Percentiles rank a stretch among this genome's conserved stretches.
Conservation (phyloP, 176 grass and related monocot genomes). For the Panicum miliaceum region DNA sequence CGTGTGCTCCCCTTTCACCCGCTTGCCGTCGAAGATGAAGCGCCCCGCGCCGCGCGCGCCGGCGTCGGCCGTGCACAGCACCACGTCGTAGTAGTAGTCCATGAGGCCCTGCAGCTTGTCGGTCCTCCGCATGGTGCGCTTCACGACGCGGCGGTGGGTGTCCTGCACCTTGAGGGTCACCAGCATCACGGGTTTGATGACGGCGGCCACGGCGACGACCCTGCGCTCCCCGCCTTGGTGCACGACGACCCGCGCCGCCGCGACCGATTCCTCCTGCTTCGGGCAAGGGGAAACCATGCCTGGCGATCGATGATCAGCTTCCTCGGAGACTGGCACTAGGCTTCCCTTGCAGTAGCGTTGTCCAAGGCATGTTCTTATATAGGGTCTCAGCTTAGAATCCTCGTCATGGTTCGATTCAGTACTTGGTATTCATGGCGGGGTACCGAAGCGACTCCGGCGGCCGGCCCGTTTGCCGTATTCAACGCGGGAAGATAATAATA, state of each 20-base stretch:
- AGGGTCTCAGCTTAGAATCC: neutral
- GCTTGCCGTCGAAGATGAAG: constrained; percentile 24
- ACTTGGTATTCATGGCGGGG: neutral
- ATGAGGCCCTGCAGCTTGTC: constrained; percentile 12
- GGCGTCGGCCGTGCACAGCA: neutral
- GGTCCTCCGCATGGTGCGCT: constrained; percentile 21
- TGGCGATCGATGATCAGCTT: neutral
- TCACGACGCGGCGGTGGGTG: neutral
- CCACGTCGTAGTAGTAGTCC: constrained; percentile 25
- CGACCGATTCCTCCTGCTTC: neutral
- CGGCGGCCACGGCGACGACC: neutral
- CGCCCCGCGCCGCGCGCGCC: neutral
- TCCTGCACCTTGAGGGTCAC: constrained; percentile 29
- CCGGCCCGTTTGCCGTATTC: too few relatives aligned
- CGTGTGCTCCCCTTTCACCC: neutral
- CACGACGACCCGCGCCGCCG: too few relatives aligned
- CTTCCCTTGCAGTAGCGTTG: neutral
- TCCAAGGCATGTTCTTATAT: neutral
- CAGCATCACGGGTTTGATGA: neutral
- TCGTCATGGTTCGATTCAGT: neutral
- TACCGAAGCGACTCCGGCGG: neutral
- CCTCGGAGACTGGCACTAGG: neutral
- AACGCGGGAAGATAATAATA: neutral
- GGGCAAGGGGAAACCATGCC: neutral
- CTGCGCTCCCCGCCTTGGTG: too few relatives aligned